Evolutionary conservation across 306 rosid genomes (phyloP), one percentile per base, ranked within the genome.

Genomic region (Pueraria montana): DNA sequence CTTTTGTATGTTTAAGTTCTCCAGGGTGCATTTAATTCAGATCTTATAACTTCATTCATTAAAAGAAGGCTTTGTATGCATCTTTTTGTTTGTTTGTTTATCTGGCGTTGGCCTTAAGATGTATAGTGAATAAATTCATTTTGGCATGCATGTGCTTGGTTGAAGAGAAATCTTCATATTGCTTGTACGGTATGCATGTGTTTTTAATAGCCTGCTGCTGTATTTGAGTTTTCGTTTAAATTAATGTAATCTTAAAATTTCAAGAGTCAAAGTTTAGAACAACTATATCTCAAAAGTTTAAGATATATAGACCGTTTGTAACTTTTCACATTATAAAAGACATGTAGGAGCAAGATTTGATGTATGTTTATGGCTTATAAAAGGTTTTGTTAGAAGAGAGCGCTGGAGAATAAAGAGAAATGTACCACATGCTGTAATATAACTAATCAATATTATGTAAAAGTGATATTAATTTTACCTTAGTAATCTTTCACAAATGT

Each of bases 181-280:
- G n/a, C n/a, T n/a, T n/a, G n/a, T n/a, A n/a, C n/a, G n/a, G n/a
- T 27, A 56, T 56, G 62, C 27, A 9, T 9, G 63, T 21, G 30
- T 2, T 56, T 56, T 20, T 20, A 20, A 56, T 56, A 20, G 14
- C 4, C 63, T 56, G 63, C 30, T 20, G 6, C 30, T 21, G 16
- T 80, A 66, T 27, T 27, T 66, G 45, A 58, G 65, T 43, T 67
- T 74, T 36, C 3, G 7, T 36, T 56, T n/a, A 30, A 46, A 78
- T 78, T 34, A 38, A 17, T 38, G 11, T 50, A 17, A 27, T 81
- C 43, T 27, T 64, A 59, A 56, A 56, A 56, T 56, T 5, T 56
- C 12, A 18, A 56, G 62, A 50, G 30, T 40, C 40, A 78, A 14
- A 72, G 40, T 63, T 45, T 77, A 23, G 32, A 62, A 46, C 38